Base-by-base conservation (phyloP, 768 basidiomycete genomes). In the Trametes cingulata region DNA sequence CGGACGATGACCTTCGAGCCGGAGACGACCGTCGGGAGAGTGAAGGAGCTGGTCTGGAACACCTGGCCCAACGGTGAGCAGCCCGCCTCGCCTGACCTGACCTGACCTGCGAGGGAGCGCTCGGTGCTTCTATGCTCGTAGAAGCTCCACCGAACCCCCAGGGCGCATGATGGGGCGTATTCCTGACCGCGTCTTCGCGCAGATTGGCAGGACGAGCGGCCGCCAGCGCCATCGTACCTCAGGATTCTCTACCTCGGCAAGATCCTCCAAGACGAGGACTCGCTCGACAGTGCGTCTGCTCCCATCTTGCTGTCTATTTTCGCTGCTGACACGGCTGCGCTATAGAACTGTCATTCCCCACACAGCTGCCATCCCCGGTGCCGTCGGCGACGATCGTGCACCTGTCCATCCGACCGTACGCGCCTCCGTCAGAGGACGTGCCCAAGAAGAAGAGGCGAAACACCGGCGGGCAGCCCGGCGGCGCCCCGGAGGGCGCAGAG, bases 11-110 rank as follows among this genome's bases (percentile, higher is more conserved):
- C 80, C 0, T 93, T 93, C 64, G 88, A 90, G 27, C 88, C 89
- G 13, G 83, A 84, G 64, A 88, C 82, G 20, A 87, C 88, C 0
- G 76, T 92, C 33, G 88, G 88, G 17, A 78, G 91, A 65, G 86
- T 91, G 27, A 92, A 92, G 73, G 91, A 93, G 74, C 80, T 93
- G 47, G 83, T 87, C 37, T 92, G 91, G 90, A 90, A 86, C 74
- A 81, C 84, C 35, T 93, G 91, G 90, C 88, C 88, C 27, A 74
- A 77, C 66, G 89, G 90, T 86, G 62, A 68, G 82, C 39, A 41
- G 15, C 58, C 10, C 2, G 20, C 27, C 50, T 29, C 15, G 19
- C 2, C 3, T 42, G 8, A n/a, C n/a, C n/a, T n/a, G n/a, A n/a
- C n/a, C n/a, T n/a, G n/a, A n/a, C n/a, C n/a, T n/a, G n/a, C n/a